Percentiles rank a stretch among this genome's conserved stretches.
Evolutionary conservation across 2,329 filamentous ascomycete genomes (phyloP).

Genomic region (Daldinia eschscholtzii): DNA sequence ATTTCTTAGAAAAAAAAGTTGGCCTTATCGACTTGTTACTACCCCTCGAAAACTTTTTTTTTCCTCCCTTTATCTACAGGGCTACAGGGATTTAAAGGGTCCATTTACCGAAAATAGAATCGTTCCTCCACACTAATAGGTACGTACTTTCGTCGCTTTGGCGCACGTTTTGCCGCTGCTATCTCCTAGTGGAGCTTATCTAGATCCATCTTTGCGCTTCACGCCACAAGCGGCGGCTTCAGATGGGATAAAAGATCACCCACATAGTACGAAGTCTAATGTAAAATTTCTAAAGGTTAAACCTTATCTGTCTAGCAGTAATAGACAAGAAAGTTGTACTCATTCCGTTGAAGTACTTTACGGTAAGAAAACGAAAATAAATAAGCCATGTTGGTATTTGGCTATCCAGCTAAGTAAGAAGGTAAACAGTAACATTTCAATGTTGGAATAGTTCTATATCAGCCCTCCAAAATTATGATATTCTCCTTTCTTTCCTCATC

Average conservation of each 20-base stretch:
- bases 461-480: too few species aligned
- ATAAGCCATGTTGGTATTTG: too few species aligned
- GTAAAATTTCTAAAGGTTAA: background rate
- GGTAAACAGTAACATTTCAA: too few species aligned
- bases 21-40: slow-evolving; percentile 34
- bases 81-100: slow-evolving; percentile 6
- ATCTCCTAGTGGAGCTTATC: slow-evolving; percentile 31
- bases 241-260: background rate
- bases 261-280: background rate
- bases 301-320: background rate
- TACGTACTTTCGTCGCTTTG: slow-evolving; percentile 34
- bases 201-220: slow-evolving; percentile 4
- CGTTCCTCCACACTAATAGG: background rate
- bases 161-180: slow-evolving; percentile 11
- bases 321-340: background rate
- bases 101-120: slow-evolving; percentile 14
- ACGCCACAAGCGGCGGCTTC: background rate
- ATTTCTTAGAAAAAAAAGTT: slow-evolving; percentile 22
- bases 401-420: too few species aligned
- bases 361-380: too few species aligned
- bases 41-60: slow-evolving; percentile 42
- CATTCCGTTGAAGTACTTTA: too few species aligned
- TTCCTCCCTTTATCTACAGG: slow-evolving; percentile 34
- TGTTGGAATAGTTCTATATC: too few species aligned
- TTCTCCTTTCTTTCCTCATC: too few species aligned